phyloP scores from a whole-genome alignment of 371 early-diverging fungal species.

The Actinomortierella ambigua region DNA sequence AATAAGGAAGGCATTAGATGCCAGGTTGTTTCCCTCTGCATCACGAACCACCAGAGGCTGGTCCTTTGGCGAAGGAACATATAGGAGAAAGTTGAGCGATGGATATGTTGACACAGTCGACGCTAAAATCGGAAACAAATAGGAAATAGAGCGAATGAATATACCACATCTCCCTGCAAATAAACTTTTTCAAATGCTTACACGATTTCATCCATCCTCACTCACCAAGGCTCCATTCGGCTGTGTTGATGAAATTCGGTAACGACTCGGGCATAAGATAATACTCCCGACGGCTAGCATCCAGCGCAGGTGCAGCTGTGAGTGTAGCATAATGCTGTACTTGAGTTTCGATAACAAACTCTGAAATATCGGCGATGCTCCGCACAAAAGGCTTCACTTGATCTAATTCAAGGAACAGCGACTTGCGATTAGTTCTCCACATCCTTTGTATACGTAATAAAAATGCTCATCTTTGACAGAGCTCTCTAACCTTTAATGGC shows the following conservation, averaged over 20 bases:
- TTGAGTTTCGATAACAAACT: conserved; percentile 48
- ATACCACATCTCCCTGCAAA: neutral
- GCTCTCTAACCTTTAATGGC: conserved; percentile 59
- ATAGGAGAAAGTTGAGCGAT: conserved; percentile 86
- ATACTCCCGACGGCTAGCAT: conserved; percentile 45
- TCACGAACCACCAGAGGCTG: conserved; percentile 74
- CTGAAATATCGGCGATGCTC: conserved; percentile 38
- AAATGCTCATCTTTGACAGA: neutral
- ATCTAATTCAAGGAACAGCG: conserved; percentile 21
- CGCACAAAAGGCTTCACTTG: conserved; percentile 42
- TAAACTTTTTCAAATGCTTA: neutral
- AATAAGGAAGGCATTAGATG: conserved; percentile 83
- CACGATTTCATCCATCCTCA: conserved; percentile 1
- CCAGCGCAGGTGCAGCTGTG: conserved; percentile 62
- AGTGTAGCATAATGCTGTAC: conserved; percentile 78
- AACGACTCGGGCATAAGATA: conserved; percentile 63
- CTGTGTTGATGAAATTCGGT: conserved; percentile 86
- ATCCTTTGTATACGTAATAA: neutral
- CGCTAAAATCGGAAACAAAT: conserved; percentile 51
- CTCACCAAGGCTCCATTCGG: conserved; percentile 88
- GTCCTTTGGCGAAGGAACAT: conserved; percentile 71
- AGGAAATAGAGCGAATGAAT: neutral
- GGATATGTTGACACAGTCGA: conserved; percentile 83
- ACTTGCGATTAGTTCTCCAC: conserved; percentile 15
- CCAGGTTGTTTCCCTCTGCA: conserved; percentile 47